A percentile compares a stretch with the other conserved stretches of the same genome.
Evolutionary conservation across 2,329 filamentous ascomycete species (phyloP).

Genomic region (Aspergillus aculeatus): DNA sequence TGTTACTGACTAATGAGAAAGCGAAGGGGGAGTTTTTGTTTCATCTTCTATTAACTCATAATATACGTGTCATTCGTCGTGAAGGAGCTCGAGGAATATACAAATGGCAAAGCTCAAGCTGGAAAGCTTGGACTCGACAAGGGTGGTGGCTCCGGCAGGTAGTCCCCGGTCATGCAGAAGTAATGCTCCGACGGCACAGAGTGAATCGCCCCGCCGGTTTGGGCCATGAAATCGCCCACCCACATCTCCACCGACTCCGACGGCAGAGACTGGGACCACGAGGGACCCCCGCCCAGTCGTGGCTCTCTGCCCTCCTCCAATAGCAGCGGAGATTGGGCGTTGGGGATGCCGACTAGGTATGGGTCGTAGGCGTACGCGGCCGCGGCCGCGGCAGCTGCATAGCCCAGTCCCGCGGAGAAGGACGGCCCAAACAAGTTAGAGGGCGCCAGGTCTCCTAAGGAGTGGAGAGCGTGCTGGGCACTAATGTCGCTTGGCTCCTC

Average conservation of each 20-base stretch:
- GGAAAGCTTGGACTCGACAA: conserved; percentile 1
- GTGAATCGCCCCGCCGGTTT: background rate
- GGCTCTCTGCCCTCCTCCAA: background rate
- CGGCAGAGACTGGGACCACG: conserved; percentile 1
- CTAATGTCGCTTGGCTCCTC: background rate
- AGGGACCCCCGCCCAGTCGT: background rate
- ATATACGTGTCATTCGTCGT: background rate
- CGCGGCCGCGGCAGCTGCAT: background rate
- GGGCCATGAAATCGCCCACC: conserved; percentile 11
- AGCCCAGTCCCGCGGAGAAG: background rate
- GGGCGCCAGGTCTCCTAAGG: background rate
- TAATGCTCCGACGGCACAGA: background rate
- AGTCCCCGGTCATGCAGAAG: background rate
- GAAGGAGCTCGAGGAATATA: background rate
- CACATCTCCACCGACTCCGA: conserved; percentile 10
- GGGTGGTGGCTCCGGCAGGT: background rate
- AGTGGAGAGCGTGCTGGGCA: background rate
- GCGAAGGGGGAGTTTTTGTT: background rate
- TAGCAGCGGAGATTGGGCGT: background rate
- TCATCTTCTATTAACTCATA: background rate
- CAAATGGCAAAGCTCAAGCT: background rate
- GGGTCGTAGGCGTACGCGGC: background rate
- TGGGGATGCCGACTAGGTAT: background rate
- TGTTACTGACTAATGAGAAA: background rate
- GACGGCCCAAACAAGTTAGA: background rate